These are phyloP conservation scores for Nothophoma quercina DNA, from an alignment of 2,329 filamentous ascomycete genomes.

Conservation along the genomic window DNA sequence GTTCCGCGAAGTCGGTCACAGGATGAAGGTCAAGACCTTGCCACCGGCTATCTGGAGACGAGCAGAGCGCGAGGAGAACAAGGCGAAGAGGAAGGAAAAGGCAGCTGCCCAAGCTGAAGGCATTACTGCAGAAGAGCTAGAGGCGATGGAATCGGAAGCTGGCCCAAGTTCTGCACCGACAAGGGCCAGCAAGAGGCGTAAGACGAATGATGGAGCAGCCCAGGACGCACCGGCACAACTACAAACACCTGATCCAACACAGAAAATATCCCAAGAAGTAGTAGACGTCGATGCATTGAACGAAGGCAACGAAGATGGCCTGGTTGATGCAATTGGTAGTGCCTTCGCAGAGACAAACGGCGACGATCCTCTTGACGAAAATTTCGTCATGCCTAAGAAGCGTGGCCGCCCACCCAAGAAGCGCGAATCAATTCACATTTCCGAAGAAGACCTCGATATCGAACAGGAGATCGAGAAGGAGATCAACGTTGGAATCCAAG, in stretches of 20 bases:
- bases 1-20: slow-evolving; percentile 74
- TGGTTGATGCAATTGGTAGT: slow-evolving; percentile 29
- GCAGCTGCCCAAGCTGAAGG: slow-evolving; percentile 16
- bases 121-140: slow-evolving; percentile 13
- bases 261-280: slow-evolving; percentile 6
- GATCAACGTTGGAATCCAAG: slow-evolving; percentile 48
- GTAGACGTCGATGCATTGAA: slow-evolving; percentile 31
- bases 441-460: slow-evolving; percentile 56
- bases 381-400: slow-evolving; percentile 44
- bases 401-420: slow-evolving; percentile 48
- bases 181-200: slow-evolving; percentile 35
- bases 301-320: slow-evolving; percentile 28
- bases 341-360: slow-evolving; percentile 30
- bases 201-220: slow-evolving; percentile 29
- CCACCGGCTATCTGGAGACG: slow-evolving; percentile 83
- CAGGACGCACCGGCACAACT: slow-evolving; percentile 15
- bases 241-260: slow-evolving; percentile 12
- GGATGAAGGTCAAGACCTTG: slow-evolving; percentile 66
- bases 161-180: slow-evolving; percentile 18
- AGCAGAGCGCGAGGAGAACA: slow-evolving; percentile 56
- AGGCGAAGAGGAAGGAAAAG: slow-evolving; percentile 38
- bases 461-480: slow-evolving; percentile 57
- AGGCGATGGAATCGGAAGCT: slow-evolving; percentile 16
- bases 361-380: slow-evolving; percentile 30
- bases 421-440: slow-evolving; percentile 44